These are phyloP conservation scores for Candida sojae DNA, from an alignment of 1,139 yeast species.

Conservation along the genomic window DNA sequence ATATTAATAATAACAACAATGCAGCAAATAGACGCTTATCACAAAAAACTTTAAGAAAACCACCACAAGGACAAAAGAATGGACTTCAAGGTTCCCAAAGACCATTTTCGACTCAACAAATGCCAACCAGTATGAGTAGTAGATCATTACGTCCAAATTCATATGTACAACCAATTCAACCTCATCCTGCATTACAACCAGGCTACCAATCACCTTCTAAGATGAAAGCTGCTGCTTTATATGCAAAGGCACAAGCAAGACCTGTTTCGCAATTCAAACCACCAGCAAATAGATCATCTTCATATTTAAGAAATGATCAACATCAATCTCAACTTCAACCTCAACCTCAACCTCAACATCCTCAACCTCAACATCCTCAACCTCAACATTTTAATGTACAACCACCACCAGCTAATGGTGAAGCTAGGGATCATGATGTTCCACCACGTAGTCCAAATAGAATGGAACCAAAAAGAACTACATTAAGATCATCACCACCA, in stretches of 20 bases:
- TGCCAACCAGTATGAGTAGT: constrained; percentile 27
- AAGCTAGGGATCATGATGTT: constrained; percentile 39
- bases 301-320: constrained; percentile 47
- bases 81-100: constrained; percentile 20
- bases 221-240: constrained; percentile 48
- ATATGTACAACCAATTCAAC: constrained; percentile 44
- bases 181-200: constrained; percentile 44
- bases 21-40: constrained; percentile 28
- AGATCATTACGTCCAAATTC: constrained; percentile 35
- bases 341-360: background rate
- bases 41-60: constrained; percentile 33
- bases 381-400: background rate
- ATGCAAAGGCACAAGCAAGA: constrained; percentile 49
- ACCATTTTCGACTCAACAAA: constrained; percentile 29
- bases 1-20: constrained; percentile 3
- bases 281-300: constrained; percentile 45
- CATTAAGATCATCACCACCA: constrained; percentile 10
- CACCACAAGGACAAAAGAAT: constrained; percentile 8
- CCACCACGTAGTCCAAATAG: constrained; percentile 13
- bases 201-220: constrained; percentile 46
- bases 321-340: background rate
- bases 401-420: constrained; percentile 31
- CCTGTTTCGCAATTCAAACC: constrained; percentile 42
- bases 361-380: background rate
- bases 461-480: constrained; percentile 8